Evolutionary conservation across 495 filamentous ascomycete genomes (phyloP).

Genomic region (Endocarpon pusillum): DNA sequence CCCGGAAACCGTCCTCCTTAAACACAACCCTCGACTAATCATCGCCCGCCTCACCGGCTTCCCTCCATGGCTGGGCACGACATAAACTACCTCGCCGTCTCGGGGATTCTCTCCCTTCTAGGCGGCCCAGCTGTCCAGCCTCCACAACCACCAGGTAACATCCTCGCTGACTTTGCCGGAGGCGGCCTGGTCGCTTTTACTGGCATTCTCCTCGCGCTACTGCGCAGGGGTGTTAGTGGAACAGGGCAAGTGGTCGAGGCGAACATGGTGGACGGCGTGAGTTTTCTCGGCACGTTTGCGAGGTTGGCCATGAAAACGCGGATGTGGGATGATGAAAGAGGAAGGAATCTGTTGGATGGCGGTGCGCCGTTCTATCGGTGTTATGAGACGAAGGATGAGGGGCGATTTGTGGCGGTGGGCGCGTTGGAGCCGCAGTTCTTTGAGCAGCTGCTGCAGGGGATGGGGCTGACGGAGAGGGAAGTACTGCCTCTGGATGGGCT

Average conservation of each 20-base stretch:
- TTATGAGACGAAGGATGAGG: constrained; percentile 66
- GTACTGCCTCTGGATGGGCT: neutral
- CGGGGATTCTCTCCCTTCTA: constrained; percentile 59
- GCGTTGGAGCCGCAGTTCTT: constrained; percentile 84
- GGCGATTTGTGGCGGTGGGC: constrained; percentile 74
- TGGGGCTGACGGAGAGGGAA: constrained; percentile 34
- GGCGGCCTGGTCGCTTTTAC: constrained; percentile 59
- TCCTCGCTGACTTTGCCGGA: constrained; percentile 81
- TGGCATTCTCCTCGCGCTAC: constrained; percentile 22
- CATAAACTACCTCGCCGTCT: constrained; percentile 90
- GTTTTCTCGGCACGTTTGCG: constrained; percentile 60
- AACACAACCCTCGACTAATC: constrained; percentile 59
- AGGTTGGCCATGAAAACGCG: constrained; percentile 41
- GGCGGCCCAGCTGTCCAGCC: constrained; percentile 43
- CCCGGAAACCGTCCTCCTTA: constrained; percentile 38
- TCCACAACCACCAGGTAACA: constrained; percentile 65
- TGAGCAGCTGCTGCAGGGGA: constrained; percentile 40
- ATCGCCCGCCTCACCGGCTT: constrained; percentile 81
- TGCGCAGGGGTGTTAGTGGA: constrained; percentile 32
- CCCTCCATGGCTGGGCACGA: constrained; percentile 90
- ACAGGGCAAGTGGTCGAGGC: constrained; percentile 78
- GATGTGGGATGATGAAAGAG: constrained; percentile 43
- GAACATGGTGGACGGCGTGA: constrained; percentile 88
- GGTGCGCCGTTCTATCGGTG: constrained; percentile 79
- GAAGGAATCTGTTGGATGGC: constrained; percentile 64